Percentiles rank a stretch among this genome's conserved stretches.
Evolutionary conservation across 768 basidiomycete species (phyloP).

Genomic region (Hortiboletus campestris): DNA sequence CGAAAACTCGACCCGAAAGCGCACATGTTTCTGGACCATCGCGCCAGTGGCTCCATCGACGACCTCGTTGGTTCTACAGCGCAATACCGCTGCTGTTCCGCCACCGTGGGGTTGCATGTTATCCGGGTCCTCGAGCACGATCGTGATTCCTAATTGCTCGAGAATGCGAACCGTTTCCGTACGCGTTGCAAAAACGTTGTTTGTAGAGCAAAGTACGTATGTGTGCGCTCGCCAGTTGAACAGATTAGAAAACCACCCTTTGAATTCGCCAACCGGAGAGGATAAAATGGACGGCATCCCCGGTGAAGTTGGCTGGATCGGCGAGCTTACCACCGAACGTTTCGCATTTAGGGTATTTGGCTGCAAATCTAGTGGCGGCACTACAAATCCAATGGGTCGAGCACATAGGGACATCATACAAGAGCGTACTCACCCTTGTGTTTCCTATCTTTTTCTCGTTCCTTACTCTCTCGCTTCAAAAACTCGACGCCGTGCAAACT

Average conservation of each 20-base stretch:
- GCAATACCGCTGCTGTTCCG: slow-evolving; percentile 39
- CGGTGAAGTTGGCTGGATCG: slow-evolving; percentile 41
- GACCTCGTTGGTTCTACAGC: slow-evolving; percentile 52
- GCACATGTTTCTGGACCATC: slow-evolving; percentile 65
- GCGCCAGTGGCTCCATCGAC: slow-evolving; percentile 39
- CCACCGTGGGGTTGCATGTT: slow-evolving; percentile 30
- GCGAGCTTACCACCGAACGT: slow-evolving; percentile 50
- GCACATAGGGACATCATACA: background rate
- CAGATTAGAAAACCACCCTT: slow-evolving; percentile 93
- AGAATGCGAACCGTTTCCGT: slow-evolving; percentile 62
- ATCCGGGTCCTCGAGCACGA: slow-evolving; percentile 54
- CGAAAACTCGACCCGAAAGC: slow-evolving; percentile 82
- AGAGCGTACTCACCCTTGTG: slow-evolving; percentile 43
- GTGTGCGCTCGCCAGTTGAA: slow-evolving; percentile 85
- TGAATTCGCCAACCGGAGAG: slow-evolving; percentile 80
- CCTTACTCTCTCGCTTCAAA: slow-evolving; percentile 36
- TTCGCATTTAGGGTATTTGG: slow-evolving; percentile 40
- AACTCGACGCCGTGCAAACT: slow-evolving; percentile 36
- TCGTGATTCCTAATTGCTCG: slow-evolving; percentile 58
- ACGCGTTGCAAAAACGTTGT: slow-evolving; percentile 60
- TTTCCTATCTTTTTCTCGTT: slow-evolving; percentile 51
- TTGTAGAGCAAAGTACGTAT: slow-evolving; percentile 53
- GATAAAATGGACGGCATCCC: slow-evolving; percentile 45
- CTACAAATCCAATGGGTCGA: slow-evolving; percentile 33
- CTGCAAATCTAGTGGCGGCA: slow-evolving; percentile 55